phyloP scores from a whole-genome alignment of 257 asterid genomes.

The Capsicum baccatum region DNA sequence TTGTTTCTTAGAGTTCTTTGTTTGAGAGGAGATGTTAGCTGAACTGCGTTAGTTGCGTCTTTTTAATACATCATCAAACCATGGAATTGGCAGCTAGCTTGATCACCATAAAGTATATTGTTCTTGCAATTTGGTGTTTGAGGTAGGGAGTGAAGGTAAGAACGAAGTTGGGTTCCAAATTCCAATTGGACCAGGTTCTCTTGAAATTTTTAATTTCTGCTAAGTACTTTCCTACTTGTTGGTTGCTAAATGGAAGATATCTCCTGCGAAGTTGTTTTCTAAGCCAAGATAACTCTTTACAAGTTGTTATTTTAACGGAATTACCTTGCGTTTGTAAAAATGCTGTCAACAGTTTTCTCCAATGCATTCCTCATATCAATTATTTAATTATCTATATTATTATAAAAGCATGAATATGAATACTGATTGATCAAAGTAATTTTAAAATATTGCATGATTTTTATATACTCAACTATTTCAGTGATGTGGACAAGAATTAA shows the following conservation, averaged over 20 bases:
- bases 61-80: no score
- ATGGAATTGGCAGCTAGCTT: background rate
- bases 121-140: background rate
- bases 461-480: no score
- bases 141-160: background rate
- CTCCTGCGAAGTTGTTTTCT: background rate
- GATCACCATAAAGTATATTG: background rate
- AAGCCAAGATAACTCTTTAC: background rate
- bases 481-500: no score
- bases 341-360: background rate
- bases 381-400: no score
- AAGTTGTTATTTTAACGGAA: background rate
- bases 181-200: background rate
- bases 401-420: no score
- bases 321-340: background rate
- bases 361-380: background rate
- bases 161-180: background rate
- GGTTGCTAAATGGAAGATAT: background rate
- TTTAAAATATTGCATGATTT: no score
- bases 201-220: background rate
- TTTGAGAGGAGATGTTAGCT: background rate
- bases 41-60: background rate
- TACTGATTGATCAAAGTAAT: no score
- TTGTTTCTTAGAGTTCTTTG: background rate
- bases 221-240: background rate